phyloP scores from a whole-genome alignment of 2,329 filamentous ascomycete species.

The Fusarium metavorans region DNA sequence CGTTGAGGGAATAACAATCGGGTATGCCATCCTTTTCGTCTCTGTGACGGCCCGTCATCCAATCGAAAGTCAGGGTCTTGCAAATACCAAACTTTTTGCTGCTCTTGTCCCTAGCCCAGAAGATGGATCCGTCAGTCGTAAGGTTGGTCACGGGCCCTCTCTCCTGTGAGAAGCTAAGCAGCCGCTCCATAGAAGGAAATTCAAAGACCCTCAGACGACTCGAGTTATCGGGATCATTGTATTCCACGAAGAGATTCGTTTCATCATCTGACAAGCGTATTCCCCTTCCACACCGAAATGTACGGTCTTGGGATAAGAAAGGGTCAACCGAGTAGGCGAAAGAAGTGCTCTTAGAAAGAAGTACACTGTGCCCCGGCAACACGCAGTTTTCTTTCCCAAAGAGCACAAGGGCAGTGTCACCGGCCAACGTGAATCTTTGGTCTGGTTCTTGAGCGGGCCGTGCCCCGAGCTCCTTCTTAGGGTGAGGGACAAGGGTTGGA shows the following conservation, averaged over 20 bases:
- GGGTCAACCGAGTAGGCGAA: neutral
- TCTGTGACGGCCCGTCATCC: neutral
- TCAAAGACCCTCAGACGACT: neutral
- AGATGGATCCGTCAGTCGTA: neutral
- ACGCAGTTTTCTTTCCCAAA: neutral
- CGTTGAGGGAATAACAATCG: neutral
- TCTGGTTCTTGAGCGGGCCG: neutral
- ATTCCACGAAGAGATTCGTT: neutral
- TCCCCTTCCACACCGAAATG: neutral
- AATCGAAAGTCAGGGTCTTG: neutral
- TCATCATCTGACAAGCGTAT: neutral
- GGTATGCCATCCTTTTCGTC: neutral
- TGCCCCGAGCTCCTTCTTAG: neutral
- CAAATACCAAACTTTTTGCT: neutral
- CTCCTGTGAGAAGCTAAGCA: neutral
- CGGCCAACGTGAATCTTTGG: neutral
- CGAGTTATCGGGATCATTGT: neutral
- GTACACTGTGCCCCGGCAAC: neutral
- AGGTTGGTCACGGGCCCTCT: neutral
- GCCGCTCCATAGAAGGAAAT: neutral
- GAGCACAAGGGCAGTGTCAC: neutral
- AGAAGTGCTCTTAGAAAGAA: neutral
- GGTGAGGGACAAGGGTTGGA: neutral
- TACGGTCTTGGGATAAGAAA: neutral
- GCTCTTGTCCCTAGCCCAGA: neutral